phyloP scores from a whole-genome alignment of 1,284 basidiomycete species.

The Ganoderma leucocontextum region DNA sequence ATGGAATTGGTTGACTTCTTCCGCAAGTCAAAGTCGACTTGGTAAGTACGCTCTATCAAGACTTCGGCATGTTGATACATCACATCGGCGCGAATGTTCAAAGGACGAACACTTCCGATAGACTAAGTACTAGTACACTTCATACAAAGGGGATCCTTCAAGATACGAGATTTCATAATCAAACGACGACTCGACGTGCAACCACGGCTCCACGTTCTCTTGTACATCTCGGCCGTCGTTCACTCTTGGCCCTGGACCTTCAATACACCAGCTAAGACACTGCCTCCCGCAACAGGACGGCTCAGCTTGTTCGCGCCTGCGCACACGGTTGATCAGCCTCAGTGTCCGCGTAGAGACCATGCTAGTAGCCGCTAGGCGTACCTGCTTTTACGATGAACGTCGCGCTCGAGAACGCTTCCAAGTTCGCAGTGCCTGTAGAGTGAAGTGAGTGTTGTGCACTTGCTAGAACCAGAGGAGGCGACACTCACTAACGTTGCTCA shows the following conservation, averaged over 20 bases:
- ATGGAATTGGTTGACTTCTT: background rate
- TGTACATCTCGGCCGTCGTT: background rate
- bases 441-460: background rate
- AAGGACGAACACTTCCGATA: no score
- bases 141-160: background rate
- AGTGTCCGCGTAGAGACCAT: background rate
- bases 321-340: background rate
- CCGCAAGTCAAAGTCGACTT: background rate
- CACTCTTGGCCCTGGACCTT: slow-evolving; percentile 30
- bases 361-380: background rate
- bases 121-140: no score
- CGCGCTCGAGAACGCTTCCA: slow-evolving; percentile 58
- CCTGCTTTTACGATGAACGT: slow-evolving; percentile 50
- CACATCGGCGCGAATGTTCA: no score
- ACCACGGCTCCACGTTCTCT: background rate
- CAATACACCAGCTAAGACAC: slow-evolving; percentile 51
- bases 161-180: background rate
- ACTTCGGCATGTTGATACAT: no score
- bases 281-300: slow-evolving; percentile 64
- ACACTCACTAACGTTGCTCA: slow-evolving; percentile 59
- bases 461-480: no score
- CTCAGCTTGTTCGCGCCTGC: slow-evolving; percentile 58
- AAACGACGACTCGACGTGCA: background rate
- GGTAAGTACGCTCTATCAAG: no score
- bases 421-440: slow-evolving; percentile 51